phyloP scores from a whole-genome alignment of 305 asterid genomes.

The Salvia sclarea region DNA sequence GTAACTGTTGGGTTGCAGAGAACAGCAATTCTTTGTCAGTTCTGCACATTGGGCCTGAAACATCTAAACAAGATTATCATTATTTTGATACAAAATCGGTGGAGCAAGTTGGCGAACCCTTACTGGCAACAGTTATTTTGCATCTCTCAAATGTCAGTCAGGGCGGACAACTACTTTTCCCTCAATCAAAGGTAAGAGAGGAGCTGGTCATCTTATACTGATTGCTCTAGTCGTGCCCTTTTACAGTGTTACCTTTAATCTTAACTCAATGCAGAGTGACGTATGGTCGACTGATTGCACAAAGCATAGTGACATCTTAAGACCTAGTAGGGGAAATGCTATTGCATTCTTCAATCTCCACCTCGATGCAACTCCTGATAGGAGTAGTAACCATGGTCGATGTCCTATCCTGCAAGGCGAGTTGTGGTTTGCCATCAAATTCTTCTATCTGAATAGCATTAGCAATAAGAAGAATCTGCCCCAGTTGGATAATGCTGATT shows the following conservation, averaged over 20 bases:
- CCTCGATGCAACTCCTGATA: slow-evolving; percentile 70
- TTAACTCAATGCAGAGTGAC: slow-evolving; percentile 46
- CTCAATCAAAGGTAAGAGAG: slow-evolving; percentile 59
- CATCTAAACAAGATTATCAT: slow-evolving; percentile 37
- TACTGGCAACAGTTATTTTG: slow-evolving; percentile 73
- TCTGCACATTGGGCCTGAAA: slow-evolving; percentile 52
- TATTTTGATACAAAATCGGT: slow-evolving; percentile 43
- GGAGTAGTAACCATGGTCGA: slow-evolving; percentile 59
- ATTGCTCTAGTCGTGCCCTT: background rate
- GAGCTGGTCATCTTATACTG: slow-evolving; percentile 11
- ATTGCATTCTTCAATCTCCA: slow-evolving; percentile 63
- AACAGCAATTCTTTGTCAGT: slow-evolving; percentile 55
- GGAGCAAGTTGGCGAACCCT: slow-evolving; percentile 42
- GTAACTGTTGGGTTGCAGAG: slow-evolving; percentile 42
- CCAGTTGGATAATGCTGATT: slow-evolving; percentile 36
- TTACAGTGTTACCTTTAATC: background rate
- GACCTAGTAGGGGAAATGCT: slow-evolving; percentile 71
- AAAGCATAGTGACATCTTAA: slow-evolving; percentile 36
- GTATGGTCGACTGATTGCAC: slow-evolving; percentile 69
- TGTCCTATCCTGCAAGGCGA: slow-evolving; percentile 69
- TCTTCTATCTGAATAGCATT: slow-evolving; percentile 42
- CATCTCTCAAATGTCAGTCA: slow-evolving; percentile 66
- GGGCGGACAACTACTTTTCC: slow-evolving; percentile 79
- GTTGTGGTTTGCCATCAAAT: slow-evolving; percentile 73
- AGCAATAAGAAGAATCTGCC: slow-evolving; percentile 24